phyloP scores from a whole-genome alignment of 2,329 filamentous ascomycete species.

The Didymella exigua region DNA sequence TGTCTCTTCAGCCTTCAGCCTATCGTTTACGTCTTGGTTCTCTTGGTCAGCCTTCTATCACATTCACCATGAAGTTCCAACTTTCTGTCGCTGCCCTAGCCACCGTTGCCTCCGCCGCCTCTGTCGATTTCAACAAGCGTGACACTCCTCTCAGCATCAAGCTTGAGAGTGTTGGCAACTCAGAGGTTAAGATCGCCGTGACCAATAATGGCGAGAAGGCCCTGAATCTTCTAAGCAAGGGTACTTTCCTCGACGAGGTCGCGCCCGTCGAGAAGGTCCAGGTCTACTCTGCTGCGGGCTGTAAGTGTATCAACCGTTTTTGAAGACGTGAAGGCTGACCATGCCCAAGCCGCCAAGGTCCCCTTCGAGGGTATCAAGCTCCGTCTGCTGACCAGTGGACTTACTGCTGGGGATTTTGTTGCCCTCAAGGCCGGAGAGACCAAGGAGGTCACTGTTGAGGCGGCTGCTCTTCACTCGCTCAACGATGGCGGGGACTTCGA shows the following conservation, averaged over 20 bases:
- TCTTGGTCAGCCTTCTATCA: conserved; percentile 13
- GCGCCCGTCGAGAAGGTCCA: conserved; percentile 61
- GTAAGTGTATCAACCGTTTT: conserved; percentile 26
- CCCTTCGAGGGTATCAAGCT: conserved; percentile 62
- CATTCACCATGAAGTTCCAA: conserved; percentile 39
- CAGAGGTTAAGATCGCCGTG: conserved; percentile 59
- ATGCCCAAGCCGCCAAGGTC: conserved; percentile 48
- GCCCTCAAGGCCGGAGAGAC: conserved; percentile 55
- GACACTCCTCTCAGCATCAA: conserved; percentile 45
- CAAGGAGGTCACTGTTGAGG: conserved; percentile 60
- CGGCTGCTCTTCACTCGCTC: conserved; percentile 62
- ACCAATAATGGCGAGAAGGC: conserved; percentile 59
- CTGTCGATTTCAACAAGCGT: conserved; percentile 42
- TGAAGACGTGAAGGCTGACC: conserved; percentile 3
- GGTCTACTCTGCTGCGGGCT: conserved; percentile 55
- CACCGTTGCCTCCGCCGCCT: conserved; percentile 34
- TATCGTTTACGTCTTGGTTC: conserved; percentile 8
- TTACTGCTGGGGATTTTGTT: conserved; percentile 59
- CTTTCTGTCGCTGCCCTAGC: conserved; percentile 37
- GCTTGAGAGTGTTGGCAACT: conserved; percentile 58
- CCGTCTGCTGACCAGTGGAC: conserved; percentile 52
- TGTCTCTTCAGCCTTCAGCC: conserved; percentile 12
- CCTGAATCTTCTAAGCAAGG: conserved; percentile 60
- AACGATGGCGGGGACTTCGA: conserved; percentile 60
- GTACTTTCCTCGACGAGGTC: conserved; percentile 58